These are phyloP conservation scores for Amylostereum areolatum DNA, from an alignment of 1,284 basidiomycete species.

Conservation along the genomic window DNA sequence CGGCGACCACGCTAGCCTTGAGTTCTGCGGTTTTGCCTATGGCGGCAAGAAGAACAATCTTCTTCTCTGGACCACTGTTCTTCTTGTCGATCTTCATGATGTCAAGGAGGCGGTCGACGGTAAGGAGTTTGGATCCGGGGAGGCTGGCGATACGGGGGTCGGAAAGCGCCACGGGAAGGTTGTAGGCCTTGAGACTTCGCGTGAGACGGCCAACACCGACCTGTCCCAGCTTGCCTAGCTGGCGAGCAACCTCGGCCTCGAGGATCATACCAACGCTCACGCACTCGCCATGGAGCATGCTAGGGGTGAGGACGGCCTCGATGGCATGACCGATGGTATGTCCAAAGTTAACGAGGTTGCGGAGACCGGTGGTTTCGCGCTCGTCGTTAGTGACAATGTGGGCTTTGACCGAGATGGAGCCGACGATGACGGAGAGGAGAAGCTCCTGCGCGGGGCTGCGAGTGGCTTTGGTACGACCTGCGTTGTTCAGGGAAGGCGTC, in stretches of 20 bases:
- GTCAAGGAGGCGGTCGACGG: slow-evolving; percentile 82
- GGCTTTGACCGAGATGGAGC: slow-evolving; percentile 87
- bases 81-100: slow-evolving; percentile 98
- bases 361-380: slow-evolving; percentile 84
- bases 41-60: slow-evolving; percentile 85
- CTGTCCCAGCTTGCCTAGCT: slow-evolving; percentile 80
- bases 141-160: slow-evolving; percentile 74
- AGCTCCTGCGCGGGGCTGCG: slow-evolving; percentile 74
- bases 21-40: slow-evolving; percentile 94
- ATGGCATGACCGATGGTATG: slow-evolving; percentile 96
- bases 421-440: slow-evolving; percentile 75
- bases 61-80: slow-evolving; percentile 88
- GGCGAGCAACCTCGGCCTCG: slow-evolving; percentile 88
- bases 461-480: slow-evolving; percentile 61
- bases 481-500: slow-evolving; percentile 54
- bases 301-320: slow-evolving; percentile 88
- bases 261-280: slow-evolving; percentile 91
- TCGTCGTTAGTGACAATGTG: slow-evolving; percentile 95
- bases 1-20: slow-evolving; percentile 82
- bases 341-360: slow-evolving; percentile 96
- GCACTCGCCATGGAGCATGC: slow-evolving; percentile 91
- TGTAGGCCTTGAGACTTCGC: slow-evolving; percentile 81
- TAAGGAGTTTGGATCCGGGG: slow-evolving; percentile 67
- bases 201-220: slow-evolving; percentile 86
- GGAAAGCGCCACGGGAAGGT: slow-evolving; percentile 74